Conservation (phyloP, 164 flowering plant species). For the Vitis rotundifolia region DNA sequence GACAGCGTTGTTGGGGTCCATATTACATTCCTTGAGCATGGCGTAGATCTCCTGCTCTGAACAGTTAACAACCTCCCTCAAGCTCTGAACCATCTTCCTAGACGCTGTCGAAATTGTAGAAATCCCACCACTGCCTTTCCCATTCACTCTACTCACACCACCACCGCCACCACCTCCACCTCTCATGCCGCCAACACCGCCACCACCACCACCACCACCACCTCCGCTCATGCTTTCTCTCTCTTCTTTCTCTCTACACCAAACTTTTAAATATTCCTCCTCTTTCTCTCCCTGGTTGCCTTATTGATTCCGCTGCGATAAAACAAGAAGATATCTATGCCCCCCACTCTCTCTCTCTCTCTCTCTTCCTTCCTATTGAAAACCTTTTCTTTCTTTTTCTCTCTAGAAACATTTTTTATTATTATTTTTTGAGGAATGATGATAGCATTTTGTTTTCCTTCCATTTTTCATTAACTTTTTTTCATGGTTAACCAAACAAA, state of each 20-base stretch:
- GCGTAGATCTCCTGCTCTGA: slow-evolving; percentile 79
- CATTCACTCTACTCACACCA: slow-evolving; percentile 10
- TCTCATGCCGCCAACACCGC: too few species aligned
- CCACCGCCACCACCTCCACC: slow-evolving; percentile 30
- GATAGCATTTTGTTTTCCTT: neutral
- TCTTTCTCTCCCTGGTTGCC: neutral
- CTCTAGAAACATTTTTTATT: slow-evolving; percentile 2
- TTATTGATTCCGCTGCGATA: neutral
- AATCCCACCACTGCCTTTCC: slow-evolving; percentile 32
- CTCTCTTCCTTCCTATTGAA: slow-evolving; percentile 14
- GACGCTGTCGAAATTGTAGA: slow-evolving; percentile 57
- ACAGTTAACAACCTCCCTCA: slow-evolving; percentile 87
- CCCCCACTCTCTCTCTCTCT: slow-evolving; percentile 9
- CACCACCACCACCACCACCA: slow-evolving; percentile 31
- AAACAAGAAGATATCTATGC: slow-evolving; percentile 7
- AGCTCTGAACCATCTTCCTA: slow-evolving; percentile 81
- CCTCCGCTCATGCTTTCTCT: slow-evolving; percentile 38
- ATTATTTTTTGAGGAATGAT: neutral
- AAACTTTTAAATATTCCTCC: slow-evolving; percentile 6
- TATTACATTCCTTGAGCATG: slow-evolving; percentile 71
- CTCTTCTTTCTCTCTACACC: slow-evolving; percentile 8
- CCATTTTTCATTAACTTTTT: too few species aligned
- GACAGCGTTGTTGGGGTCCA: slow-evolving; percentile 96
- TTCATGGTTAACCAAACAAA: too few species aligned
- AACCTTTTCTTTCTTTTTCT: slow-evolving; percentile 21